Percentiles rank a stretch among this genome's conserved stretches.
Evolutionary conservation across 768 basidiomycete genomes (phyloP).

Genomic region (Lactarius sp.): DNA sequence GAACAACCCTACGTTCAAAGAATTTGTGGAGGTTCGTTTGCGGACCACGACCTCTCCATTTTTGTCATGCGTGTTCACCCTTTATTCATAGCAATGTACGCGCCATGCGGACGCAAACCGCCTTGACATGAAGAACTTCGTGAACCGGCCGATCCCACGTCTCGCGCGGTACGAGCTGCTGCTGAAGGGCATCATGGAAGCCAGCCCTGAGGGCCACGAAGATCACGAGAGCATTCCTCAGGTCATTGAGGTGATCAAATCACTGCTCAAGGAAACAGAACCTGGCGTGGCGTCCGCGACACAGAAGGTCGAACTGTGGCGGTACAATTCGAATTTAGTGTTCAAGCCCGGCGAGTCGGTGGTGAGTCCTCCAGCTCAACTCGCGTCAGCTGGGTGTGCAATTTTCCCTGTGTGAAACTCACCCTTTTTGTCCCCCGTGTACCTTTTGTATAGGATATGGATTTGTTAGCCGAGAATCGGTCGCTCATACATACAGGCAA

Average conservation of each 20-base stretch:
- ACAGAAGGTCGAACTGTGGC: slow-evolving; percentile 86
- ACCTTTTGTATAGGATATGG: slow-evolving; percentile 66
- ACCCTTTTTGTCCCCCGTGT: background rate
- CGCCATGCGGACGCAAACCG: slow-evolving; percentile 75
- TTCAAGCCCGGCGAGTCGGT: slow-evolving; percentile 77
- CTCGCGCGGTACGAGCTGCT: slow-evolving; percentile 85
- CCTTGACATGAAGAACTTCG: slow-evolving; percentile 89
- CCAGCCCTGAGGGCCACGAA: slow-evolving; percentile 68
- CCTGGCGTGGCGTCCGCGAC: slow-evolving; percentile 82
- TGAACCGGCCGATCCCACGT: slow-evolving; percentile 87
- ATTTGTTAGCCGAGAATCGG: slow-evolving; percentile 76
- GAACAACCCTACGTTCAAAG: slow-evolving; percentile 73
- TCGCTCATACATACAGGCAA: slow-evolving; percentile 81
- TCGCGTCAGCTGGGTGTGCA: too few species aligned
- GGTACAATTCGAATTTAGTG: slow-evolving; percentile 70
- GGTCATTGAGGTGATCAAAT: slow-evolving; percentile 81
- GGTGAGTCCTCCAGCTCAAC: slow-evolving; percentile 33
- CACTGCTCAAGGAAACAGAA: slow-evolving; percentile 82
- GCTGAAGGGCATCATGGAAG: slow-evolving; percentile 73
- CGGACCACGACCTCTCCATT: background rate
- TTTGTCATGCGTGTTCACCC: background rate
- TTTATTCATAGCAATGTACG: slow-evolving; percentile 37
- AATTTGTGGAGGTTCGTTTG: slow-evolving; percentile 69
- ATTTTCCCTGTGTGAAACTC: background rate
- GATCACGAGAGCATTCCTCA: slow-evolving; percentile 79